phyloP scores from a whole-genome alignment of 2,329 filamentous ascomycete species.

The Diaporthe aspalathi region DNA sequence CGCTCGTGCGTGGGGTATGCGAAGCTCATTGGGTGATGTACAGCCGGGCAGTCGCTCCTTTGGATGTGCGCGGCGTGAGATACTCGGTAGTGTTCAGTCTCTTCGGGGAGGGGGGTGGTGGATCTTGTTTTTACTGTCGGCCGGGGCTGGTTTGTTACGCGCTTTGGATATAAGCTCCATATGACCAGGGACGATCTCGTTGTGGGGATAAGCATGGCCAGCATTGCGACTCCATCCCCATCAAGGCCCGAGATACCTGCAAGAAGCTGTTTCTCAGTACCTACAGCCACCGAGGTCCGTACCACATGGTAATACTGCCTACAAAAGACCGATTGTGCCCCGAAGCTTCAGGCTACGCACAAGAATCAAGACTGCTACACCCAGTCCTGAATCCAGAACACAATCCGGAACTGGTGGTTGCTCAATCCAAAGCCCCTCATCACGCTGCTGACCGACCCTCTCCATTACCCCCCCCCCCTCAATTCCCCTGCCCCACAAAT shows the following conservation, averaged over 20 bases:
- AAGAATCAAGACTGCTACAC: no score
- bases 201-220: not conserved
- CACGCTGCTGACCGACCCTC: not conserved
- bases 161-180: not conserved
- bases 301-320: not conserved
- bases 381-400: no score
- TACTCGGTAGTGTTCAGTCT: not conserved
- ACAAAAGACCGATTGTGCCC: no score
- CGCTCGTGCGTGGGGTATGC: conserved; percentile 7
- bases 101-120: not conserved
- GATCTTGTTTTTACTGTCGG: not conserved
- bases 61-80: not conserved
- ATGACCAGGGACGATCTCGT: not conserved
- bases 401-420: not conserved
- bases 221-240: no score
- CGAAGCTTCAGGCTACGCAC: no score
- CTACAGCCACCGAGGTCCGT: no score
- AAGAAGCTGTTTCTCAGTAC: not conserved
- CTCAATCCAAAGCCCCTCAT: not conserved
- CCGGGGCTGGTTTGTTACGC: not conserved
- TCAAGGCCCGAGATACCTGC: not conserved
- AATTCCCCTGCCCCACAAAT: not conserved
- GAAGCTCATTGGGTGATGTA: conserved; percentile 9
- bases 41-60: no score
- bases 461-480: no score